These are phyloP conservation scores for Drechslerella coelobrocha DNA, from an alignment of 2,329 filamentous ascomycete species.

Conservation along the genomic window DNA sequence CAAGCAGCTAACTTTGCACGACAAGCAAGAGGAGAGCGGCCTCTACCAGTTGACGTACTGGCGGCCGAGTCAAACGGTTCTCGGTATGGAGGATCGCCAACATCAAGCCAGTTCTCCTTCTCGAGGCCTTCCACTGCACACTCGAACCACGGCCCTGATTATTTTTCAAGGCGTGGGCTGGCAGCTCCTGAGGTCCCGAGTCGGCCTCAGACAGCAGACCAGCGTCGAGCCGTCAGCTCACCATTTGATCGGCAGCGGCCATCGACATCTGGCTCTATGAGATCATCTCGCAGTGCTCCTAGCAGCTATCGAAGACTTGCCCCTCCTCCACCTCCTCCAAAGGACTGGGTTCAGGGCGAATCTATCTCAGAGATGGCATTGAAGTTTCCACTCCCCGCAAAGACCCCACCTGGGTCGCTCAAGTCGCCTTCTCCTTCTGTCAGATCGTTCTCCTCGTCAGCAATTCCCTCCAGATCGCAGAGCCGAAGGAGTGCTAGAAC, in stretches of 20 bases:
- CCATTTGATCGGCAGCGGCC: constrained; percentile 19
- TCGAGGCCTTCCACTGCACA: too few relatives aligned
- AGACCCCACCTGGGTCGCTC: constrained; percentile 34
- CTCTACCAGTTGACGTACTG: constrained; percentile 6
- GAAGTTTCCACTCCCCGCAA: constrained; percentile 36
- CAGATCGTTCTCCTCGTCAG: constrained; percentile 30
- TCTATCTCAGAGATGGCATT: constrained; percentile 46
- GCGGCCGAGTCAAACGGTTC: constrained; percentile 1
- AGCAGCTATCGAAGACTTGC: constrained; percentile 25
- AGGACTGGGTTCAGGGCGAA: constrained; percentile 29
- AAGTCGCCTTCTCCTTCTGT: constrained; percentile 32
- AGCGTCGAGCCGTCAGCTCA: not conserved
- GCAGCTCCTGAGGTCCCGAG: not conserved
- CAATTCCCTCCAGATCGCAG: constrained; percentile 28
- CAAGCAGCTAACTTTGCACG: constrained; percentile 39
- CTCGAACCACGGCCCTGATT: too few relatives aligned
- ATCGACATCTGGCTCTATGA: constrained; percentile 36
- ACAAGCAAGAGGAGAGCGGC: constrained; percentile 31
- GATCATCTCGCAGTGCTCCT: constrained; percentile 22
- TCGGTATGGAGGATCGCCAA: too few relatives aligned
- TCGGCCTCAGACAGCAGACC: not conserved
- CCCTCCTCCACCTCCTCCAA: constrained; percentile 31
- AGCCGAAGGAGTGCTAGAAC: constrained; percentile 27
- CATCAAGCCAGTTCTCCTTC: too few relatives aligned
- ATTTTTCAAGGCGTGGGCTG: too few relatives aligned